A percentile compares a stretch with the other conserved stretches of the same genome.
Evolutionary conservation across 768 basidiomycete genomes (phyloP).

Genomic region (Mycena polygramma): DNA sequence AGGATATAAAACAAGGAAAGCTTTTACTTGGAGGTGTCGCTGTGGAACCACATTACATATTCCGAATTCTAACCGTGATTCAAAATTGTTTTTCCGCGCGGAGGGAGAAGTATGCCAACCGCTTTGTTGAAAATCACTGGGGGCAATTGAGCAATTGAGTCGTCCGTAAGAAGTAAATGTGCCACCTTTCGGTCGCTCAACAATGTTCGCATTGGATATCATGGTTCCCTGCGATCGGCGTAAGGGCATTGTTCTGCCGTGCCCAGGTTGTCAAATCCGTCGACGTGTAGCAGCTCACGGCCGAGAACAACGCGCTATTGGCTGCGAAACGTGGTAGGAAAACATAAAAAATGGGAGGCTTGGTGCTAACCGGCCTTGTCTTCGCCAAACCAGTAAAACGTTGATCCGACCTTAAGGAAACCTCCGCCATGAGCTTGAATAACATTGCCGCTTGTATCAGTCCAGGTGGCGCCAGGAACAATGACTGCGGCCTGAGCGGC

Average conservation of each 20-base stretch:
- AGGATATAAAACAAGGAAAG: neutral
- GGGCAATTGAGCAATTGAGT: neutral
- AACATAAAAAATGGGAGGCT: too few species aligned
- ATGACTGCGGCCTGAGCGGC: slow-evolving; percentile 57
- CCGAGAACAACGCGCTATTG: slow-evolving; percentile 67
- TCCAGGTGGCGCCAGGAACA: slow-evolving; percentile 74
- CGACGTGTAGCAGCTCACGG: slow-evolving; percentile 51
- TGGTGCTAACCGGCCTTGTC: slow-evolving; percentile 55
- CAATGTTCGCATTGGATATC: slow-evolving; percentile 69
- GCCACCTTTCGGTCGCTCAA: slow-evolving; percentile 73
- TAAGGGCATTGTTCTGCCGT: slow-evolving; percentile 70
- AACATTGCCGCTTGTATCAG: slow-evolving; percentile 69
- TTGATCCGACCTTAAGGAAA: slow-evolving; percentile 66
- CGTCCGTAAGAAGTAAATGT: neutral
- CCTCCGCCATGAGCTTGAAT: slow-evolving; percentile 77
- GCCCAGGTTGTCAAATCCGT: slow-evolving; percentile 66
- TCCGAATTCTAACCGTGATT: slow-evolving; percentile 59
- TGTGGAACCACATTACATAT: slow-evolving; percentile 83
- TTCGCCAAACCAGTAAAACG: slow-evolving; percentile 74
- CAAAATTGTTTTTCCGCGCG: neutral
- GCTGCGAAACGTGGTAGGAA: slow-evolving; percentile 37
- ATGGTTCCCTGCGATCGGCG: slow-evolving; percentile 65
- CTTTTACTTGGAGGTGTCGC: slow-evolving; percentile 68
- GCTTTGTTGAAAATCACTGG: slow-evolving; percentile 67
- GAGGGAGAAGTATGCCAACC: slow-evolving; percentile 43